A percentile compares a stretch with the other conserved stretches of the same genome.
Conservation (phyloP, 805 yeast genomes). For the Myxozyma udenii region DNA sequence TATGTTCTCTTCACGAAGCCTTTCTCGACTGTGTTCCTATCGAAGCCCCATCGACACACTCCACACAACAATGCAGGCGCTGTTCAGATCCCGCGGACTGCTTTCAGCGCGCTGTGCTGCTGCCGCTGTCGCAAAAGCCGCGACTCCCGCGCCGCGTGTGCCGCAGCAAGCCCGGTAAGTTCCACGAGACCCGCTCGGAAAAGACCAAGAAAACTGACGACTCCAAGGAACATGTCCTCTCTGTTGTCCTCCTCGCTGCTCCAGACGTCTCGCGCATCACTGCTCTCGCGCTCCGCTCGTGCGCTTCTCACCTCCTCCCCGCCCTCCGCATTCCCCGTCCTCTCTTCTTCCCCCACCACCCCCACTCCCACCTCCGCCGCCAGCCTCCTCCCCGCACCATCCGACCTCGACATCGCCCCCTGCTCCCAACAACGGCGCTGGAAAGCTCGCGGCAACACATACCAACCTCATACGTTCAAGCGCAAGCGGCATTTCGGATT, state of each 20-base stretch:
- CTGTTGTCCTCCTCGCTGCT: background rate
- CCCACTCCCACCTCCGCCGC: constrained; percentile 4
- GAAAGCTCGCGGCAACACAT: constrained; percentile 90
- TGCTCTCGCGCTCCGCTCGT: background rate
- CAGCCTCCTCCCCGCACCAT: background rate
- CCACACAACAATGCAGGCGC: too few species aligned
- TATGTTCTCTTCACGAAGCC: too few species aligned
- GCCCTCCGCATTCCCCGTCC: constrained; percentile 3
- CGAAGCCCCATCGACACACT: too few species aligned
- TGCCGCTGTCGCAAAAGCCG: too few species aligned
- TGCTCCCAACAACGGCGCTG: constrained; percentile 55
- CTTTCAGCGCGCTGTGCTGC: too few species aligned
- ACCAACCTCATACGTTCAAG: constrained; percentile 87
- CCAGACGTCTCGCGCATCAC: constrained; percentile 2
- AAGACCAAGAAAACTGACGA: too few species aligned
- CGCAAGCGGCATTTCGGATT: constrained; percentile 90
- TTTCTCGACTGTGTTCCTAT: too few species aligned
- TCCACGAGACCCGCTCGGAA: too few species aligned
- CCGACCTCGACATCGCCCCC: background rate
- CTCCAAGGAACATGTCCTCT: constrained; percentile 8
- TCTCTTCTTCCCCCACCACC: constrained; percentile 2
- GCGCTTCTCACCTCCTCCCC: background rate
- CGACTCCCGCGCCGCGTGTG: too few species aligned
- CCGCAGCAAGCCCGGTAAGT: too few species aligned
- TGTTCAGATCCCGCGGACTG: too few species aligned